Base-by-base conservation (phyloP, 2,329 filamentous ascomycete genomes). In the Talaromyces piceae region DNA sequence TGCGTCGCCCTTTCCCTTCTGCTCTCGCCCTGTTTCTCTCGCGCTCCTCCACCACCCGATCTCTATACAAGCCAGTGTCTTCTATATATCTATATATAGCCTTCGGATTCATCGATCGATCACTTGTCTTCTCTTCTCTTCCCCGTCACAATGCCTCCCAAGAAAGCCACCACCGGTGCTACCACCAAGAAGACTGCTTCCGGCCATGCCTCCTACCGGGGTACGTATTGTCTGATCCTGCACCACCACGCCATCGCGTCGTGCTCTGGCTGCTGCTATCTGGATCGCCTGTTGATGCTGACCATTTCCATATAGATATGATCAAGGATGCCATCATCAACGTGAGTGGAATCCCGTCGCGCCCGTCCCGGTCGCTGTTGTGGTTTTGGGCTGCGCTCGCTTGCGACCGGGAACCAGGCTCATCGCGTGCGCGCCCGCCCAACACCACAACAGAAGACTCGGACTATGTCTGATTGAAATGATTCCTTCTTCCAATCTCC, bases 321-420 rank as follows among this genome's bases (percentile, higher is more conserved):
- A 83, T 86, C 71, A 84, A 84, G 73, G 82, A 86, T 70, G 83
- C 82, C 61, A 83, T 86, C 67, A 70, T 84, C 65, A 80, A 78
- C 72, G 83, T 86, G 71, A 82, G 83, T 85, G 67, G 64, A 77
- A 72, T 67, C 65, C 65, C 56, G 59, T 65, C 61, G 77, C 75
- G 77, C 74, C 74, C 18, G 50, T 49, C 16, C 18, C 39, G n/a
- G 39, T 47, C 13, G 25, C 28, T 11, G 16, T 45, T 52, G 46
- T 46, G n/a, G n/a, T n/a, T n/a, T n/a, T 37, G 27, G 30, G 47
- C 37, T 26, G 31, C 39, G 41, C 22, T 27, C 26, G 22, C 18
- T 31, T 53, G 51, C 51, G 51, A 69, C 58, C 59, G 56, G 62
- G n/a, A 68, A 63, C 61, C 68, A 67, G 60, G 37, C 28, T 30